A percentile compares a stretch with the other conserved stretches of the same genome.
Evolutionary conservation across 257 asterid genomes (phyloP).

Genomic region (Capsicum chinense): DNA sequence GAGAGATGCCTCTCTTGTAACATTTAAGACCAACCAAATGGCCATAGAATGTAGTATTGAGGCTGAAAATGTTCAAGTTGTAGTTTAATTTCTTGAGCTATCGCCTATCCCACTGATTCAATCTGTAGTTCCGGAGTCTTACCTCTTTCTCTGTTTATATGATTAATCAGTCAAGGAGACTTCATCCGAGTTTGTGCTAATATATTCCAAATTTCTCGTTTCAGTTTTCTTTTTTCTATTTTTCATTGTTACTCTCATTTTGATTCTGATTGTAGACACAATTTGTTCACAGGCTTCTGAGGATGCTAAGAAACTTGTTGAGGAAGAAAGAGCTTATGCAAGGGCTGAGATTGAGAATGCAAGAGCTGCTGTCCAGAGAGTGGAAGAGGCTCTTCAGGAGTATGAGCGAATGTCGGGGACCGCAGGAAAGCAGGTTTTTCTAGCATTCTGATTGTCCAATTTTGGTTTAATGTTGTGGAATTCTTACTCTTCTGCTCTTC

Average conservation of each 20-base stretch:
- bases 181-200: neutral
- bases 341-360: conserved; percentile 93
- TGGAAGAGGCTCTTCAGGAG: conserved; percentile 96
- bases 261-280: neutral
- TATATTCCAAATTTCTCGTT: neutral
- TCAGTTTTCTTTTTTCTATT: neutral
- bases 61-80: neutral
- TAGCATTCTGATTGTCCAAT: conserved; percentile 30
- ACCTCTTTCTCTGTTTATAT: neutral
- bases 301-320: conserved; percentile 92
- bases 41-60: neutral
- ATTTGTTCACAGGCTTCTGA: conserved; percentile 77
- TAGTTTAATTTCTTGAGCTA: neutral
- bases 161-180: neutral
- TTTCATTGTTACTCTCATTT: neutral
- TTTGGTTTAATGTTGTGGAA: neutral
- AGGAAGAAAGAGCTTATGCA: conserved; percentile 91
- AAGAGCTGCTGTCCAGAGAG: conserved; percentile 96
- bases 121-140: neutral
- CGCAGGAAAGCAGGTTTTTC: conserved; percentile 81
- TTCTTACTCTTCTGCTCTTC: neutral
- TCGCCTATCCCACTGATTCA: neutral
- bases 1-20: neutral
- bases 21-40: conserved; percentile 6
- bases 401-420: conserved; percentile 83